Base-by-base conservation (phyloP, 371 early-diverging fungal species). In the Rhizopus arrhizus region DNA sequence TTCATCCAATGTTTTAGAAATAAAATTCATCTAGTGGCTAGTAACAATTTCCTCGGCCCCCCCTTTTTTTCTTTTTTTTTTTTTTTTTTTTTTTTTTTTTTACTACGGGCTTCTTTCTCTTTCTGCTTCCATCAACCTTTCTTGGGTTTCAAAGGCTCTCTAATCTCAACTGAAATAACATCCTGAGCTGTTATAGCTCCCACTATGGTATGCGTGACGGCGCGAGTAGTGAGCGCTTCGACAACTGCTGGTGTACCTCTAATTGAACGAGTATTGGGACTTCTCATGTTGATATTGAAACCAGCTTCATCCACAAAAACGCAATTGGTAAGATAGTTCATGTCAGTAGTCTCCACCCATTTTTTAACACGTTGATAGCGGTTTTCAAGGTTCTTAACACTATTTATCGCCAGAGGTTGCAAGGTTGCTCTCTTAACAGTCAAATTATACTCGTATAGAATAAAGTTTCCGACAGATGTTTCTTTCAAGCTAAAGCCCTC, bases 261-360 rank as follows among this genome's bases (percentile, higher is more conserved):
- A 3, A 49, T 11, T 41, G 59, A 66, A 42, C 66, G 56, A 34
- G 54, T 62, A 45, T 7, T 16, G 22, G 54, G 43, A 3, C 43
- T 22, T 28, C 53, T 45, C 61, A 65, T 65, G 29, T 65, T 41
- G 31, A 59, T 50, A 40, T 40, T 58, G 13, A 50, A 51, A 32
- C 51, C 59, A 42, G 59, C n/a, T 58, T 58, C 51, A 50, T 58
- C 59, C 31, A 66, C 56, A 55, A 66, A 61, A 40, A 53, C 61
- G 34, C 48, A 53, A 15, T 60, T 61, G 31, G 45, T 10, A 11
- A 50, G 43, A 43, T 33, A 51, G 34, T 16, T 45, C 42, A 52
- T 52, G 13, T 52, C 28, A 1, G 11, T 35, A 22, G 33, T 53
- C 15, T 40, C 13, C 16, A 16, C 50, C 50, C 49, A 58, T 63